These are phyloP conservation scores for Podila minutissima DNA, from an alignment of 192 early-diverging fungal genomes.

Conservation along the genomic window DNA sequence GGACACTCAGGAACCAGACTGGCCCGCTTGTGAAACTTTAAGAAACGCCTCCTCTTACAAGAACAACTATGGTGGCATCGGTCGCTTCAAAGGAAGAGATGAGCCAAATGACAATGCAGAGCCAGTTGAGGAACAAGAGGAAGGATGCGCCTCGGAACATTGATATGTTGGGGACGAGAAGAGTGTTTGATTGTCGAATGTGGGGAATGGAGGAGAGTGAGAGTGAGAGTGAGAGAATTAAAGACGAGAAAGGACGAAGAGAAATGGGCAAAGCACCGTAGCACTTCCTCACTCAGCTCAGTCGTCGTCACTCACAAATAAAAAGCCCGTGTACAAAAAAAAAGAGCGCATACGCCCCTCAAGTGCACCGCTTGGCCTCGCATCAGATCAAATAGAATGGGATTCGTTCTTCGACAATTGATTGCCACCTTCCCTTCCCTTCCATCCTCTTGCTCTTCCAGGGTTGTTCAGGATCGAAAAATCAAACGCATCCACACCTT, in stretches of 20 bases:
- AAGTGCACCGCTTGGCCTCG: background rate
- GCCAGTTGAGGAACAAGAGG: slow-evolving; percentile 33
- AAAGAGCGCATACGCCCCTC: background rate
- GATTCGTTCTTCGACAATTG: background rate
- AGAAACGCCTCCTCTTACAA: slow-evolving; percentile 28
- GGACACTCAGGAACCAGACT: background rate
- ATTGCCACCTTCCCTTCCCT: no score
- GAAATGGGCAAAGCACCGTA: background rate
- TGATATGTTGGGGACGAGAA: background rate
- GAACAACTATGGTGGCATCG: slow-evolving; percentile 48
- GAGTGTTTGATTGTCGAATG: background rate
- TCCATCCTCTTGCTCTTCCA: no score
- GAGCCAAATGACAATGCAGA: slow-evolving; percentile 37
- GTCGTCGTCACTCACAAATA: no score
- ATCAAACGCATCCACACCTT: no score
- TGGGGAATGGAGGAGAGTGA: background rate
- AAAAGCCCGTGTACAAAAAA: background rate
- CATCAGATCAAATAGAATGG: background rate
- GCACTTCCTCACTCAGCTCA: no score
- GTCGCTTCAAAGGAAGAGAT: slow-evolving; percentile 32
- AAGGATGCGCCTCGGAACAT: slow-evolving; percentile 48
- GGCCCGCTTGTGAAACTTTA: background rate
- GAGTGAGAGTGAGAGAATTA: background rate
- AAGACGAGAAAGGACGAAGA: background rate
- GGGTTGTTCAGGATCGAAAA: no score